These are phyloP conservation scores for Ogataea nakhonphanomensis DNA, from an alignment of 805 yeast genomes.

Conservation along the genomic window DNA sequence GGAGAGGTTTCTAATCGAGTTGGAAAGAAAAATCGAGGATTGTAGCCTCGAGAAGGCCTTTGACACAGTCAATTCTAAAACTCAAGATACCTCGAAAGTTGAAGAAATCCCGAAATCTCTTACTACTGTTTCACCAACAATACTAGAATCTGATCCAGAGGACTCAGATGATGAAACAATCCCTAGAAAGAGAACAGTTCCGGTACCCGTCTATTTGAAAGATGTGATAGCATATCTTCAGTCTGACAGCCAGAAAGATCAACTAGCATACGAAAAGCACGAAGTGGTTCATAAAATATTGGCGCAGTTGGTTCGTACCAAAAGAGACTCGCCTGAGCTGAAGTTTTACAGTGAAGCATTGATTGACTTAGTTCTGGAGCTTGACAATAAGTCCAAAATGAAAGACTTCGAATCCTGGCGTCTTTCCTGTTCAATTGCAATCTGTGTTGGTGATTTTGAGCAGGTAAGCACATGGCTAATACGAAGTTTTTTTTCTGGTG, in stretches of 20 bases:
- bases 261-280: constrained; percentile 47
- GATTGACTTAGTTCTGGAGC: constrained; percentile 45
- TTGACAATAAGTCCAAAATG: constrained; percentile 56
- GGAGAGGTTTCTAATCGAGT: constrained; percentile 8
- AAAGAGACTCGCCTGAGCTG: constrained; percentile 62
- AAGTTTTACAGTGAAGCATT: constrained; percentile 54
- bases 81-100: background rate
- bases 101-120: background rate
- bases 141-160: constrained; percentile 32
- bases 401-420: constrained; percentile 59
- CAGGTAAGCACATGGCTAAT: constrained; percentile 43
- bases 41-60: constrained; percentile 10
- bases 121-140: background rate
- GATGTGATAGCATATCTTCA: constrained; percentile 61
- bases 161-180: constrained; percentile 46
- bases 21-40: background rate
- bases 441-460: constrained; percentile 49
- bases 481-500: constrained; percentile 58
- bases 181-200: constrained; percentile 37
- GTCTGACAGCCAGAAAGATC: constrained; percentile 40
- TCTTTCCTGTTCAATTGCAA: constrained; percentile 61
- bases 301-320: constrained; percentile 62
- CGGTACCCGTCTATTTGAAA: constrained; percentile 64
- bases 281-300: constrained; percentile 48
- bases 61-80: background rate